These are phyloP conservation scores for Camelina hispida DNA, from an alignment of 345 rosid genomes.

Conservation along the genomic window DNA sequence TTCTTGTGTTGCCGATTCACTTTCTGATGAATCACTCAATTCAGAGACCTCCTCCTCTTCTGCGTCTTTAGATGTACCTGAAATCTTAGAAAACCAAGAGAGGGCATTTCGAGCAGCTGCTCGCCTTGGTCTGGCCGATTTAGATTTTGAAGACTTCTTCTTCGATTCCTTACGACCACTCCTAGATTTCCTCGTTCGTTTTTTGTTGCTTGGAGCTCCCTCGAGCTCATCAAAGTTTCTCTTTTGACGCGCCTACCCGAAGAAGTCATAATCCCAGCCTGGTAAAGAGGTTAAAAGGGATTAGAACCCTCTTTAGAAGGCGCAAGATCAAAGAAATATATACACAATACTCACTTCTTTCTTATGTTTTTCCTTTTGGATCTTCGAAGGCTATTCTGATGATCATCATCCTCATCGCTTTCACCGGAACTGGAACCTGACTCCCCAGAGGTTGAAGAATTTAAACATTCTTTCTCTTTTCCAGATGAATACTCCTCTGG, in stretches of 20 bases:
- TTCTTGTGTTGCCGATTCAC: conserved; percentile 65
- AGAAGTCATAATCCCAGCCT: conserved; percentile 86
- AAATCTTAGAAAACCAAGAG: conserved; percentile 77
- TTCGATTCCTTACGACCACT: conserved; percentile 59
- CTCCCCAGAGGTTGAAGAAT: conserved; percentile 65
- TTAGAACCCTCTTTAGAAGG: conserved; percentile 24
- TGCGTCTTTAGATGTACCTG: conserved; percentile 74
- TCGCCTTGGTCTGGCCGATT: conserved; percentile 86
- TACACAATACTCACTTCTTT: conserved; percentile 59
- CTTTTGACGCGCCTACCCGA: conserved; percentile 94
- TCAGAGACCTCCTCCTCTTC: conserved; percentile 79
- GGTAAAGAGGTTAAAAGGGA: conserved; percentile 31
- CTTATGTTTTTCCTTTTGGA: conserved; percentile 75
- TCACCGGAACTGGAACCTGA: conserved; percentile 65
- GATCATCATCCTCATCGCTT: conserved; percentile 62
- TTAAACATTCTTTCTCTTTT: conserved; percentile 72
- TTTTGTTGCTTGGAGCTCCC: conserved; percentile 55
- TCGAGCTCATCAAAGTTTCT: conserved; percentile 78
- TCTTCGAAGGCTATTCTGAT: conserved; percentile 66
- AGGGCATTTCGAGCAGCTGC: conserved; percentile 97
- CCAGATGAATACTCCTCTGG: conserved; percentile 78
- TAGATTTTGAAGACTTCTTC: conserved; percentile 67
- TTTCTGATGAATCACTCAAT: conserved; percentile 65
- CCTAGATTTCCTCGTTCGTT: conserved; percentile 56
- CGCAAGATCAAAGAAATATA: conserved; percentile 25